These are phyloP conservation scores for Sporothrix schenckii DNA, from an alignment of 2,329 filamentous ascomycete genomes.

Conservation along the genomic window DNA sequence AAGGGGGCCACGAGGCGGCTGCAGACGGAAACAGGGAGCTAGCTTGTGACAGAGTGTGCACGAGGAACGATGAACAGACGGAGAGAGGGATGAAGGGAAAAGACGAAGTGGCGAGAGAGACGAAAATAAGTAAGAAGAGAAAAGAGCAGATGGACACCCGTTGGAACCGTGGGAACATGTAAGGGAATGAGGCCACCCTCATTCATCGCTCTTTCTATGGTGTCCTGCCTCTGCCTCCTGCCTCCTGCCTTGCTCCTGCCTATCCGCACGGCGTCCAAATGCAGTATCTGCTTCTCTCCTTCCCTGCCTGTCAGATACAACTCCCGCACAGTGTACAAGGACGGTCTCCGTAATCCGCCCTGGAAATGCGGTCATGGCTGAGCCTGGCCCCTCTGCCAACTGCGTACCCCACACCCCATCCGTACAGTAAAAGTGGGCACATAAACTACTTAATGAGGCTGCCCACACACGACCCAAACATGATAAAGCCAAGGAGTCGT, in stretches of 20 bases:
- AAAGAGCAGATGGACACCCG: constrained; percentile 10
- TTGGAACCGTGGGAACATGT: neutral
- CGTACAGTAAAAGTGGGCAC: constrained; percentile 18
- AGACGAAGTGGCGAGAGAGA: neutral
- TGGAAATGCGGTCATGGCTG: constrained; percentile 13
- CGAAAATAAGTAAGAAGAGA: neutral
- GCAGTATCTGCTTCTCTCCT: constrained; percentile 1
- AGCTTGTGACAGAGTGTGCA: constrained; percentile 17
- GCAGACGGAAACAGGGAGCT: constrained; percentile 10
- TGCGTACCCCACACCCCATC: constrained; percentile 5
- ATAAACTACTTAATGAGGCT: constrained; percentile 15
- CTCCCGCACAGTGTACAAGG: neutral
- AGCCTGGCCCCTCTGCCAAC: constrained; percentile 15
- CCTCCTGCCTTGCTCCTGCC: constrained; percentile 21
- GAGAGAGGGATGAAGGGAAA: neutral
- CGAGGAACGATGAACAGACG: neutral
- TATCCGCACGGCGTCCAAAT: constrained; percentile 6
- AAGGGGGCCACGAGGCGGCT: constrained; percentile 5
- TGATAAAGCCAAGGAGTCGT: neutral
- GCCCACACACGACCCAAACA: constrained; percentile 14
- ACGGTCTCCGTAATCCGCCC: neutral
- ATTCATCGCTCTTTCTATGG: neutral
- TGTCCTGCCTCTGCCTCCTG: neutral
- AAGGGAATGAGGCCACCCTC: constrained; percentile 18
- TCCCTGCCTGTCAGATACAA: constrained; percentile 1